Conservation (phyloP, 2,329 filamentous ascomycete genomes). For the Colletotrichum australisinense region DNA sequence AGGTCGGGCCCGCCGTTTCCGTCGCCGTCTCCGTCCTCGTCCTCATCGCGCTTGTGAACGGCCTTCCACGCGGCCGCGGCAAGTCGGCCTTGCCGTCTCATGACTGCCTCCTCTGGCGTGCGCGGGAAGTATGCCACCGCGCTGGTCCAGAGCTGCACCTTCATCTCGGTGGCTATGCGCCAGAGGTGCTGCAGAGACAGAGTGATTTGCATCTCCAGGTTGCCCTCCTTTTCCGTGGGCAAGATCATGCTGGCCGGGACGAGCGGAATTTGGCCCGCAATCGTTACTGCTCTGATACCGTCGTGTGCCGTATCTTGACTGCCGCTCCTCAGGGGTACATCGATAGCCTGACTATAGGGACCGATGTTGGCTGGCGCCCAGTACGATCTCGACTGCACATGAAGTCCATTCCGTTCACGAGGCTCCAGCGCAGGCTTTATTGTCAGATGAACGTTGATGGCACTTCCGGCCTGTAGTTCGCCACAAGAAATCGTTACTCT, state of each 20-base stretch:
- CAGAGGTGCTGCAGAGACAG: conserved; percentile 90
- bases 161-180: conserved; percentile 80
- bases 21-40: conserved; percentile 56
- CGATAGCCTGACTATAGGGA: conserved; percentile 91
- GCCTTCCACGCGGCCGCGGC: conserved; percentile 60
- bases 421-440: conserved; percentile 46
- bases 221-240: conserved; percentile 49
- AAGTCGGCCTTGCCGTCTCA: conserved; percentile 51
- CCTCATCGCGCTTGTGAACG: conserved; percentile 56
- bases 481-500: conserved; percentile 87
- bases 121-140: conserved; percentile 79
- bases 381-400: conserved; percentile 94
- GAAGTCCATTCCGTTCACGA: conserved; percentile 70
- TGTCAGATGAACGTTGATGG: conserved; percentile 70
- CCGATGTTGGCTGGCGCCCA: conserved; percentile 99
- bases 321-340: conserved; percentile 50
- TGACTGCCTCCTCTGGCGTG: conserved; percentile 41
- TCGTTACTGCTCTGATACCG: conserved; percentile 61
- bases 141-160: conserved; percentile 79
- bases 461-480: conserved; percentile 69
- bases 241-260: conserved; percentile 82
- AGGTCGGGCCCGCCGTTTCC: conserved; percentile 67
- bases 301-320: conserved; percentile 14
- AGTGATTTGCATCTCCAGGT: conserved; percentile 68
- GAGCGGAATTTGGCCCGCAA: conserved; percentile 94